These are phyloP conservation scores for Apiospora rasikravindrae DNA, from an alignment of 2,329 filamentous ascomycete species.

Conservation along the genomic window DNA sequence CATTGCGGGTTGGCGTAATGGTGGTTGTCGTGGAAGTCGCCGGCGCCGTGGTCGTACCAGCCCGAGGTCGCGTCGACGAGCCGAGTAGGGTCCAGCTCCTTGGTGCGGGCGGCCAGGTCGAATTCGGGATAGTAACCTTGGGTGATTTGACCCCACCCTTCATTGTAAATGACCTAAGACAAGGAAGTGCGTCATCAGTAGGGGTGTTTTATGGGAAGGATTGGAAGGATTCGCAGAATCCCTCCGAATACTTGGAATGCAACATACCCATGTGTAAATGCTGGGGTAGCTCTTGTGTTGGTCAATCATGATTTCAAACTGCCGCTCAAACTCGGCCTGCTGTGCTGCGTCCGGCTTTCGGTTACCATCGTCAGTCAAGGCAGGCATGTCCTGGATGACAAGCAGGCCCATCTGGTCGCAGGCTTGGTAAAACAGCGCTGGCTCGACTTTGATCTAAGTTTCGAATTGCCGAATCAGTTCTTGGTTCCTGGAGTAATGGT, in stretches of 20 bases:
- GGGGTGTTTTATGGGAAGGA: background rate
- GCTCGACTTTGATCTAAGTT: constrained; percentile 67
- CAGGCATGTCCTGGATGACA: constrained; percentile 76
- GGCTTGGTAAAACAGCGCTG: constrained; percentile 70
- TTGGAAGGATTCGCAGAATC: too few species aligned
- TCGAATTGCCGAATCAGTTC: background rate
- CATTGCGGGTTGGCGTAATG: constrained; percentile 76
- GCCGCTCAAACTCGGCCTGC: constrained; percentile 58
- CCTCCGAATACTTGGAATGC: background rate
- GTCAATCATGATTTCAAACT: constrained; percentile 65
- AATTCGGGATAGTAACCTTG: constrained; percentile 59
- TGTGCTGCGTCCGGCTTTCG: constrained; percentile 46
- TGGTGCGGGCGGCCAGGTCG: constrained; percentile 59
- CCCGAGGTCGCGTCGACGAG: constrained; percentile 68
- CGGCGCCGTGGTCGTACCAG: constrained; percentile 71
- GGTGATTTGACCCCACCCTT: constrained; percentile 70
- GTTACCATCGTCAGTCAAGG: constrained; percentile 46
- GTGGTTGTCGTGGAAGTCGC: constrained; percentile 72
- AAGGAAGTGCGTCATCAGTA: background rate
- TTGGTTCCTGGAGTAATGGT: background rate
- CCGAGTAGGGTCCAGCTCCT: constrained; percentile 64
- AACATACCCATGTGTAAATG: constrained; percentile 65
- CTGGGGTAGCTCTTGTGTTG: constrained; percentile 69
- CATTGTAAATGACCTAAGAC: constrained; percentile 69
- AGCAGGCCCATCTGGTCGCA: constrained; percentile 70